phyloP scores from a whole-genome alignment of 306 rosid genomes.

The Gastrolobium bilobum region DNA sequence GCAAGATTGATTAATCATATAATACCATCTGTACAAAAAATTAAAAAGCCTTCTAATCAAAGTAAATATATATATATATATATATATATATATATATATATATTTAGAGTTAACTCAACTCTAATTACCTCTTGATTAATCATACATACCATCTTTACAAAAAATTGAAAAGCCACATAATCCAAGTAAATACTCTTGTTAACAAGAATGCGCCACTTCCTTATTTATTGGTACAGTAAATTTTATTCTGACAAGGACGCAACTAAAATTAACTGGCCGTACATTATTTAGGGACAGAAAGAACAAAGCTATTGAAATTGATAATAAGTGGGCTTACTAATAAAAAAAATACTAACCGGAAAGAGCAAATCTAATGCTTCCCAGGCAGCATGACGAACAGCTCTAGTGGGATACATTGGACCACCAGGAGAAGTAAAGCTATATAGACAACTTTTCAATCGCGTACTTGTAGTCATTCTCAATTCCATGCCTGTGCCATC shows the following conservation, averaged over 20 bases:
- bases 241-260: neutral
- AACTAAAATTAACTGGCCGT: neutral
- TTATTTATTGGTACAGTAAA: neutral
- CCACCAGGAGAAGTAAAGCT: conserved; percentile 99
- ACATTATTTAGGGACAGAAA: neutral
- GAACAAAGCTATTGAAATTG: neutral
- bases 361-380: conserved; percentile 89
- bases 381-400: conserved; percentile 99
- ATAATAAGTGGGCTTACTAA: neutral
- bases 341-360: conserved; percentile 68
- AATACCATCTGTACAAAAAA: neutral
- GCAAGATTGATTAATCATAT: neutral
- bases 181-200: neutral
- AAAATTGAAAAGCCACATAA: neutral
- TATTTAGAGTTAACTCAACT: no score
- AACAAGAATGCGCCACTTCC: neutral
- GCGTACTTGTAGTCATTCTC: conserved; percentile 93
- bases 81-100: no score
- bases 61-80: no score
- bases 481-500: conserved; percentile 83
- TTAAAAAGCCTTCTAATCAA: neutral
- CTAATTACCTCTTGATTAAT: neutral
- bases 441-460: conserved; percentile 87
- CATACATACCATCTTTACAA: neutral
- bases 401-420: conserved; percentile 97